A percentile compares a stretch with the other conserved stretches of the same genome.
Conservation (phyloP, 257 asterid species). For the Solanum gracilifrons region DNA sequence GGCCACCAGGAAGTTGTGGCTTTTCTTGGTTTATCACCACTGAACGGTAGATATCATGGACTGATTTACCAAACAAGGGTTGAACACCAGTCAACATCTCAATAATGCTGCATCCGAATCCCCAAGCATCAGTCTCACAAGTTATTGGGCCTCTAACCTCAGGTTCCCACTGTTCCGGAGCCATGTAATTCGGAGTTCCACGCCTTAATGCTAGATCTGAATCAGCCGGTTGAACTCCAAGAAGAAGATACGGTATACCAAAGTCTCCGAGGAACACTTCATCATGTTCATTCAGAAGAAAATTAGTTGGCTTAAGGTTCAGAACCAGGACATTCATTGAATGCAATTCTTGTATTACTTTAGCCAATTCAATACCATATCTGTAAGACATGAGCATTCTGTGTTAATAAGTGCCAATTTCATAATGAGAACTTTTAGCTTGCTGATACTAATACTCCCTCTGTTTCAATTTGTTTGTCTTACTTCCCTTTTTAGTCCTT, state of each 20-base stretch:
- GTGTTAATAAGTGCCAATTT: neutral
- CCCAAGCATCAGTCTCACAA: constrained; percentile 65
- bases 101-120: constrained; percentile 51
- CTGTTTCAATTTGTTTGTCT: neutral
- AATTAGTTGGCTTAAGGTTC: constrained; percentile 58
- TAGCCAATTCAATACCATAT: constrained; percentile 42
- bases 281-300: constrained; percentile 41
- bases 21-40: constrained; percentile 43
- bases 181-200: constrained; percentile 64
- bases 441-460: neutral
- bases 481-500: neutral
- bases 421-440: neutral
- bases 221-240: constrained; percentile 29
- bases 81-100: constrained; percentile 56
- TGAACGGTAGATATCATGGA: constrained; percentile 28
- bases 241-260: constrained; percentile 51
- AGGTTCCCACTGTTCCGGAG: constrained; percentile 73
- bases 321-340: constrained; percentile 32
- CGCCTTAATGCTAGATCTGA: constrained; percentile 25
- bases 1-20: constrained; percentile 51
- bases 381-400: constrained; percentile 17
- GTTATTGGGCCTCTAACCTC: constrained; percentile 59
- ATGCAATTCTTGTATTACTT: constrained; percentile 48
- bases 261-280: constrained; percentile 48
- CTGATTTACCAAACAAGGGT: constrained; percentile 49